Conservation (phyloP, 1,284 basidiomycete species). For the Ceratobasidium sp. region DNA sequence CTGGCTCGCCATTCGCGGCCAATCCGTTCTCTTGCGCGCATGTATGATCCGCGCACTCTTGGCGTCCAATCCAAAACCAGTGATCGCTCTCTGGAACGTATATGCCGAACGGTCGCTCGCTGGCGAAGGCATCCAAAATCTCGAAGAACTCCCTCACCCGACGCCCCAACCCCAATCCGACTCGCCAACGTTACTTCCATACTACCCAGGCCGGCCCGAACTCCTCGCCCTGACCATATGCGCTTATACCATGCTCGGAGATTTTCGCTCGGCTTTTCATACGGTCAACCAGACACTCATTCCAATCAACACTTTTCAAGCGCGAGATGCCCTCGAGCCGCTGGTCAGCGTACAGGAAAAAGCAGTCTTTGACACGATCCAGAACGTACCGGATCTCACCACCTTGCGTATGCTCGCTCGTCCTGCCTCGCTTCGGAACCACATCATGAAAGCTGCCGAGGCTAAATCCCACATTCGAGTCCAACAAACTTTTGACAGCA, state of each 20-base stretch:
- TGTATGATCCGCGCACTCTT: conserved; percentile 9
- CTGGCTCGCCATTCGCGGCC: conserved; percentile 18
- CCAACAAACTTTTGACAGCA: conserved; percentile 53
- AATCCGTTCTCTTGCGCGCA: conserved; percentile 6
- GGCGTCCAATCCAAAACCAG: conserved; percentile 7
- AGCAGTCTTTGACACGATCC: conserved; percentile 46
- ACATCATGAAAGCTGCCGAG: conserved; percentile 50
- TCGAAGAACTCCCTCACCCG: not conserved
- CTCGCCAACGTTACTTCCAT: not conserved
- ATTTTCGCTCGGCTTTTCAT: conserved; percentile 61
- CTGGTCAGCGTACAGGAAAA: conserved; percentile 52
- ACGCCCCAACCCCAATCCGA: not conserved
- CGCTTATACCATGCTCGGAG: conserved; percentile 64
- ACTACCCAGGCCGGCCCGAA: conserved; percentile 44
- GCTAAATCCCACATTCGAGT: conserved; percentile 52
- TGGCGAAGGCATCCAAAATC: not conserved
- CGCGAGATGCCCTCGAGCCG: conserved; percentile 51
- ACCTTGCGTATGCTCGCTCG: conserved; percentile 60
- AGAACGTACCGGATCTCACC: conserved; percentile 58
- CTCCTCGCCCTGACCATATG: conserved; percentile 61
- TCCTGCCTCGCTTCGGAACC: conserved; percentile 59
- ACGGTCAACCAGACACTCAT: conserved; percentile 53
- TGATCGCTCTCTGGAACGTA: conserved; percentile 1
- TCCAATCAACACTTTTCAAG: conserved; percentile 49
- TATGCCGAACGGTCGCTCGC: not conserved